Evolutionary conservation across 768 basidiomycete species (phyloP), one percentile per base, ranked within the genome.

Genomic region (Clavaria fumosa): DNA sequence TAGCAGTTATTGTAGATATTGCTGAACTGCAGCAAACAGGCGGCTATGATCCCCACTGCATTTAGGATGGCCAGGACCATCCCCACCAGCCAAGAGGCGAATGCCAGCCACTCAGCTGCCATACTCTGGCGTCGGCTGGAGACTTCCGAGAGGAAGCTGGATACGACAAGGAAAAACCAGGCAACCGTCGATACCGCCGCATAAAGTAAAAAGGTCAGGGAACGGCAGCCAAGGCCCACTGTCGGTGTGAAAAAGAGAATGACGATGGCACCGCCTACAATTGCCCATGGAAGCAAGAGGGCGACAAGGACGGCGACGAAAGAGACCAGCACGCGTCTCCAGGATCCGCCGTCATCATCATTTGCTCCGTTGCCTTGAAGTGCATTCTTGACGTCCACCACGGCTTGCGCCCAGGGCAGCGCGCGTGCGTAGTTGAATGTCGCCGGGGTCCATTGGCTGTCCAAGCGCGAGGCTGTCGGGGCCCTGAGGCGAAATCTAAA

Each of bases 1-100:
- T 56, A 62, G 32, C 59, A 62, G 7, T 53, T 45, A 31, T 59
- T 49, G 12, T 51, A 57, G 34, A 58, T 53, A 6, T 47, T 54
- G 22, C 49, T 49, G 36, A 60, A 57, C 37, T 60, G 57, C 33
- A 60, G 51, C 4, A 59, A 19, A 30, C 55, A 55, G 10, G 45
- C 31, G 6, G 46, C 34, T 7, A 62, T 31, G 17, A 60, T 50
- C 55, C 55, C 55, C 1, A 55, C 22, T 0, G 58, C 49, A 32
- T 62, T 62, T 14, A 46, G 14, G 2, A 45, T 34, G 6, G 58
- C 59, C 5, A 59, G 14, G 1, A 46, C 9, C 38, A 58, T 59
- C 7, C 53, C 61, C 0, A 52, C 10, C 5, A 54, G 55, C 7
- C 59, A 56, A 4, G 55, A 38, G 14, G 35, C 4, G 28, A 60